A percentile compares a stretch with the other conserved stretches of the same genome.
phyloP scores from a whole-genome alignment of 768 basidiomycete genomes.

The Podaxis mareebaensis region DNA sequence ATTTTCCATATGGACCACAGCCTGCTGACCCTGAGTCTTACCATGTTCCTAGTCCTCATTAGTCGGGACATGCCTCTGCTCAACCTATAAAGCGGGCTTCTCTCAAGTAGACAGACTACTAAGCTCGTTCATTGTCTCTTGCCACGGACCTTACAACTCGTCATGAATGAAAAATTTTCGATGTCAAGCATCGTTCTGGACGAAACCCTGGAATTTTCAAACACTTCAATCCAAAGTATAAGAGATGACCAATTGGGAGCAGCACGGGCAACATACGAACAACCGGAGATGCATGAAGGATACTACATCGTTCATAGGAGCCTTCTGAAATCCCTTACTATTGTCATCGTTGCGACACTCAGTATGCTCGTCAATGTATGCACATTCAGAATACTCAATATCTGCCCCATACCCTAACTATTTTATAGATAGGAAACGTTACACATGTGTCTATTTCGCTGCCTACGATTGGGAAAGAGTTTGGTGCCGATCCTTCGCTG shows the following conservation, averaged over 20 bases:
- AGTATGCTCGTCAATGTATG: slow-evolving; percentile 33
- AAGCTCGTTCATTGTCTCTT: not conserved
- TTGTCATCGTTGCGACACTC: slow-evolving; percentile 3
- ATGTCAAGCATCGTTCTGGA: not conserved
- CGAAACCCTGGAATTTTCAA: not conserved
- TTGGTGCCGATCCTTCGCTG: slow-evolving; percentile 48
- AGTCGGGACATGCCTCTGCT: too few relatives aligned
- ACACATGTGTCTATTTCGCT: slow-evolving; percentile 54
- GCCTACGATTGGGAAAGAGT: slow-evolving; percentile 47
- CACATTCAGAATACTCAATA: slow-evolving; percentile 11
- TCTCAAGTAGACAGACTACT: too few relatives aligned
- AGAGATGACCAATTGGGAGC: not conserved
- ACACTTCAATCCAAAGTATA: not conserved
- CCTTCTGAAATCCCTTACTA: not conserved
- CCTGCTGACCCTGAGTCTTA: too few relatives aligned
- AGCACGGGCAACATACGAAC: not conserved
- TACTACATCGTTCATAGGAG: not conserved
- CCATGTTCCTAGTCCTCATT: too few relatives aligned
- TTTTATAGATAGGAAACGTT: slow-evolving; percentile 37
- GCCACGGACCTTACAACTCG: not conserved
- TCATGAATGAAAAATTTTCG: not conserved
- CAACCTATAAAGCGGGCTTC: not conserved
- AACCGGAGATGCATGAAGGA: not conserved
- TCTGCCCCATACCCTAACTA: not conserved
- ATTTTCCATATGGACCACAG: too few relatives aligned